phyloP scores from a whole-genome alignment of 177 flowering plant species.

The Tripterygium wilfordii region DNA sequence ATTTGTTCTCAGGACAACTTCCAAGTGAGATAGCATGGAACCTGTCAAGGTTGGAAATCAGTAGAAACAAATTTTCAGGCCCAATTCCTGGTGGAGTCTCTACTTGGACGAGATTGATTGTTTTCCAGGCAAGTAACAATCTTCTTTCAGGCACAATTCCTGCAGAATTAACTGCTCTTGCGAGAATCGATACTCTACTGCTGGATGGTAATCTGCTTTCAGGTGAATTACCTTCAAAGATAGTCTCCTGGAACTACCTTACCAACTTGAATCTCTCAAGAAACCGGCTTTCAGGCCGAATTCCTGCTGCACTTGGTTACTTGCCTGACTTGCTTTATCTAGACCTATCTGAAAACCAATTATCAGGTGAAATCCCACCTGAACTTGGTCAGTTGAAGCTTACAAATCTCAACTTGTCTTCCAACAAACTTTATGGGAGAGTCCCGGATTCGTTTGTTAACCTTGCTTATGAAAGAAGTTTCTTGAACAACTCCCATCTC shows the following conservation, averaged over 20 bases:
- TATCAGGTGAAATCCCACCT: conserved; percentile 51
- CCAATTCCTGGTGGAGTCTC: conserved; percentile 26
- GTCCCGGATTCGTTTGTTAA: conserved; percentile 53
- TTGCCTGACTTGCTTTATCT: conserved; percentile 35
- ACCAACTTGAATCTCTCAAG: conserved; percentile 32
- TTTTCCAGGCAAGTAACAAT: conserved; percentile 52
- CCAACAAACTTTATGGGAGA: conserved; percentile 54
- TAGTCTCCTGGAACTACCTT: conserved; percentile 39
- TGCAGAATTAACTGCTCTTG: conserved; percentile 29
- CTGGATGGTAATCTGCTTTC: conserved; percentile 51
- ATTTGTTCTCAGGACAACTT: conserved; percentile 40
- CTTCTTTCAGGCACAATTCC: conserved; percentile 39
- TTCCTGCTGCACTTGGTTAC: conserved; percentile 36
- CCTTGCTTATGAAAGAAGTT: conserved; percentile 53
- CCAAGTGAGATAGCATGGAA: conserved; percentile 33
- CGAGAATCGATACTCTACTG: conserved; percentile 17
- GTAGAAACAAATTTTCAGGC: conserved; percentile 53
- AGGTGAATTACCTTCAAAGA: conserved; percentile 36
- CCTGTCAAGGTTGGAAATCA: conserved; percentile 37
- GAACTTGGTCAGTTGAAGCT: conserved; percentile 33
- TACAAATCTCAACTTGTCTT: conserved; percentile 56
- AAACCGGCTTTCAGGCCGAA: conserved; percentile 45
- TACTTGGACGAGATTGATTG: conserved; percentile 28
- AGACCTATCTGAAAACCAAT: conserved; percentile 44
- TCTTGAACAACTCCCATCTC: conserved; percentile 58